Conservation (phyloP, 495 filamentous ascomycete genomes). For the Podospora sp. region DNA sequence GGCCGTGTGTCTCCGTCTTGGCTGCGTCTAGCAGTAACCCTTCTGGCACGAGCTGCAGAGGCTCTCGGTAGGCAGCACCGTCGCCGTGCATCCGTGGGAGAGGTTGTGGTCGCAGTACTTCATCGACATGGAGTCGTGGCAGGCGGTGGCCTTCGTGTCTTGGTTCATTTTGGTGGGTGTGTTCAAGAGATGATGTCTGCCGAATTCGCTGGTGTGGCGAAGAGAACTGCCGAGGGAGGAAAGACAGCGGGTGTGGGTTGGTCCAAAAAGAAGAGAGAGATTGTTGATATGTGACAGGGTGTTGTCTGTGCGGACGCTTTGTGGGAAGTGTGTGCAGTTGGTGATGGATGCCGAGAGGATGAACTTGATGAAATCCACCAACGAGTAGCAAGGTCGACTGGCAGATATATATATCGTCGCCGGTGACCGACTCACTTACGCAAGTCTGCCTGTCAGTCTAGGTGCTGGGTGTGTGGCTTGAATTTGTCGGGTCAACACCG, state of each 20-base stretch:
- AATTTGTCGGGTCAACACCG: neutral
- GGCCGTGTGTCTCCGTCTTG: neutral
- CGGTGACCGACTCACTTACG: neutral
- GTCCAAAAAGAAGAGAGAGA: neutral
- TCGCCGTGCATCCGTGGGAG: slow-evolving; percentile 9
- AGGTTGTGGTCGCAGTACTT: slow-evolving; percentile 17
- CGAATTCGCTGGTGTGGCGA: neutral
- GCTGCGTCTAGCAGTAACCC: slow-evolving; percentile 10
- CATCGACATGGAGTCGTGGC: slow-evolving; percentile 7
- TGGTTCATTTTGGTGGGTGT: neutral
- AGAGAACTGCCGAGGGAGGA: neutral
- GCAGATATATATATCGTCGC: slow-evolving; percentile 11
- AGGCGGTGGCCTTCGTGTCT: neutral
- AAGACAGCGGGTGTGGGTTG: neutral
- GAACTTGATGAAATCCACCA: neutral
- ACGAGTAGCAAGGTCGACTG: neutral
- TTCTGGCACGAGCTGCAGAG: slow-evolving; percentile 13
- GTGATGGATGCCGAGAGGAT: neutral
- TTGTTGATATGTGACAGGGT: neutral
- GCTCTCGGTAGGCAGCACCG: neutral
- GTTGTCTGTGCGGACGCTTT: neutral
- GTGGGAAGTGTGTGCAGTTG: neutral
- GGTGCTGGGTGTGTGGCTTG: neutral
- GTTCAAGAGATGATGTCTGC: neutral
- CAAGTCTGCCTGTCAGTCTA: too few relatives aligned